A percentile compares a stretch with the other conserved stretches of the same genome.
These are phyloP conservation scores for Pezicula radicicola DNA, from an alignment of 2,329 filamentous ascomycete species.

Conservation along the genomic window DNA sequence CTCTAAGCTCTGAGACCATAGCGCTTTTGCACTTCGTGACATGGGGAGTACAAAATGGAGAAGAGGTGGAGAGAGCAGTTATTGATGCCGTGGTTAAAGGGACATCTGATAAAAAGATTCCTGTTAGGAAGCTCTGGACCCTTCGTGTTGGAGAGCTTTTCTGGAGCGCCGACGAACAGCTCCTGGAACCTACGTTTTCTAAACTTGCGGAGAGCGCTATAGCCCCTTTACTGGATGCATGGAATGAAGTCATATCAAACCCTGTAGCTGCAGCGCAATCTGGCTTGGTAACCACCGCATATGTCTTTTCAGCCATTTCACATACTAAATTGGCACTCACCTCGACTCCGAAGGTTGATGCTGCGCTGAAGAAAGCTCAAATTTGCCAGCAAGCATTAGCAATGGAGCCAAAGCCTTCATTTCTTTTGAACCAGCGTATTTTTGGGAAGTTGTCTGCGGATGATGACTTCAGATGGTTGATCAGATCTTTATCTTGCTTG, in stretches of 20 bases:
- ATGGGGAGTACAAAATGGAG: slow-evolving; percentile 57
- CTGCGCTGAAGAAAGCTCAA: slow-evolving; percentile 58
- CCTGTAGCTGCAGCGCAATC: slow-evolving; percentile 76
- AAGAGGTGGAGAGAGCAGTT: slow-evolving; percentile 62
- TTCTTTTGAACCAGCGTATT: slow-evolving; percentile 78
- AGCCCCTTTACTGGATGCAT: slow-evolving; percentile 62
- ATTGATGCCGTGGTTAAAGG: slow-evolving; percentile 77
- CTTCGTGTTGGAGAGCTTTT: slow-evolving; percentile 70
- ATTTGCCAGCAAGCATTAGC: slow-evolving; percentile 64
- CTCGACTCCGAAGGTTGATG: slow-evolving; percentile 51
- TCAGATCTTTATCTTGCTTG: slow-evolving; percentile 64
- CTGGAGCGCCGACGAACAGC: slow-evolving; percentile 48
- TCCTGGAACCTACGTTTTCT: slow-evolving; percentile 43
- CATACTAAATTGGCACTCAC: slow-evolving; percentile 50
- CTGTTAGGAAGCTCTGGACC: slow-evolving; percentile 77
- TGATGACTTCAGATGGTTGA: slow-evolving; percentile 77
- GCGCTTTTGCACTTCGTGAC: slow-evolving; percentile 65
- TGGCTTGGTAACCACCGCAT: slow-evolving; percentile 77
- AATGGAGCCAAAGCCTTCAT: slow-evolving; percentile 78
- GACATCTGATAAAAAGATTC: slow-evolving; percentile 77
- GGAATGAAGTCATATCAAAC: slow-evolving; percentile 76
- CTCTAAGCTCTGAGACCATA: slow-evolving; percentile 71
- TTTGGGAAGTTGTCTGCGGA: slow-evolving; percentile 75
- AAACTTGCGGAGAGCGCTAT: slow-evolving; percentile 52
- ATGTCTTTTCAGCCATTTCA: slow-evolving; percentile 66